Evolutionary conservation across 2,329 filamentous ascomycete species (phyloP), one percentile per base, ranked within the genome.

Genomic region (Microcera coccophila): DNA sequence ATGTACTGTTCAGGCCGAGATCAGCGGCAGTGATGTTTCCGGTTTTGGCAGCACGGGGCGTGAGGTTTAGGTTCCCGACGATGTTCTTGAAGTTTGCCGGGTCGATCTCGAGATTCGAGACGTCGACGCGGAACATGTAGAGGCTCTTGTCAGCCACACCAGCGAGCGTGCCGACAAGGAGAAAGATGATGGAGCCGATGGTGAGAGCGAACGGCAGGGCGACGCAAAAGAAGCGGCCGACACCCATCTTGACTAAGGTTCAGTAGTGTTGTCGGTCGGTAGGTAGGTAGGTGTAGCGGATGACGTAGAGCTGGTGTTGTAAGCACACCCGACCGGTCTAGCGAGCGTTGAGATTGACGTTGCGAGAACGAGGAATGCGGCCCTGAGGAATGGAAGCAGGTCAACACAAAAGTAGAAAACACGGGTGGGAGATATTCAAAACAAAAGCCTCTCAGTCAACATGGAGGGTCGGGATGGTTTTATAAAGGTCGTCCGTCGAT

Each of bases 181-280:
- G 67, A 55, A 85, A 85, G 58, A 93, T 70, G 58, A 96, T 74
- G 45, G 86, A 84, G 50, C 78, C 85, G 57, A 93, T 70, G 16
- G 88, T 91, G 60, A 95, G 78, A 52, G 80, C 73, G 69, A 95
- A 90, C 47, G 91, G 91, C 72, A 90, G 73, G 68, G 87, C 79
- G 69, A 97, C 93, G 70, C 90, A 96, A 65, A 87, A 73, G 59
- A 91, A 81, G 62, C 91, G 81, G 55, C 88, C 90, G 61, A 79
- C 75, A 70, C 84, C 67, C 74, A 77, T 77, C 59, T 61, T 46
- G 61, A 41, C 42, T 31, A 41, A 47, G 44, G 37, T 17, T 18
- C 15, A 24, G 22, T 22, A 31, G 5, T 11, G 26, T 21, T 22
- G 36, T 33, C 17, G 38, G 31, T 39, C 7, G 7, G 9, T 8